Percentiles rank a stretch among this genome's conserved stretches.
Evolutionary conservation across 2,329 filamentous ascomycete genomes (phyloP).

Genomic region (Xylaria digitata): DNA sequence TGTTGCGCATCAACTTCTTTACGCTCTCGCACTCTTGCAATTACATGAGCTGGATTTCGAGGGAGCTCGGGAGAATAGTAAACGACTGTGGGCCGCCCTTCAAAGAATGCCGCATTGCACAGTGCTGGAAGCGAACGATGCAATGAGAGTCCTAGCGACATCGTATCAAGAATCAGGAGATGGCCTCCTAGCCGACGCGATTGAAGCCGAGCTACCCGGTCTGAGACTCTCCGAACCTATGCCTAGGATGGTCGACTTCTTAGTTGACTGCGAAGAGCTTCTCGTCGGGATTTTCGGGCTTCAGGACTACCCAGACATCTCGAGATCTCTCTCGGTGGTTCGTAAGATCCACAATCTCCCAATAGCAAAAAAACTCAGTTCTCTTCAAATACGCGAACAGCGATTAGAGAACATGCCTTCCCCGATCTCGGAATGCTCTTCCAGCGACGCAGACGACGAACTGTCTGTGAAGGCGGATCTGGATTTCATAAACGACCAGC

Average conservation of each 20-base stretch:
- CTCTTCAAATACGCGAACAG: constrained; percentile 34
- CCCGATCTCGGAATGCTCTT: constrained; percentile 13
- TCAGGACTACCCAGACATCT: constrained; percentile 21
- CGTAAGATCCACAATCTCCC: constrained; percentile 32
- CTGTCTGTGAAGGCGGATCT: background rate
- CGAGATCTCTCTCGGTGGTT: constrained; percentile 15
- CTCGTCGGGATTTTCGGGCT: constrained; percentile 29
- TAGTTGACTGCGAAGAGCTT: constrained; percentile 33
- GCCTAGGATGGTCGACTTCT: constrained; percentile 36
- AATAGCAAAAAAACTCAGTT: constrained; percentile 35
- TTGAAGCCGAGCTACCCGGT: constrained; percentile 36
- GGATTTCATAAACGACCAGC: constrained; percentile 4
- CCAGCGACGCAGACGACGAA: constrained; percentile 14
- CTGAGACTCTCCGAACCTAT: constrained; percentile 35
- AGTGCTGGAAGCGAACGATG: constrained; percentile 29
- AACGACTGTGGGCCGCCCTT: constrained; percentile 34
- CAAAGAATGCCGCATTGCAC: constrained; percentile 25
- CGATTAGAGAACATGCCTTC: background rate
- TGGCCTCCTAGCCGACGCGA: constrained; percentile 32
- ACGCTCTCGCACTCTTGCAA: constrained; percentile 33
- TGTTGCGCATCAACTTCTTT: constrained; percentile 33
- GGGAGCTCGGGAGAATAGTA: constrained; percentile 33
- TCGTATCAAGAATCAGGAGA: constrained; percentile 37
- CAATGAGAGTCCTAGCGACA: constrained; percentile 34
- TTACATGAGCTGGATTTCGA: constrained; percentile 37